Conservation (phyloP, 2,329 filamentous ascomycete genomes). For the Hirsutella rhossiliensis region DNA sequence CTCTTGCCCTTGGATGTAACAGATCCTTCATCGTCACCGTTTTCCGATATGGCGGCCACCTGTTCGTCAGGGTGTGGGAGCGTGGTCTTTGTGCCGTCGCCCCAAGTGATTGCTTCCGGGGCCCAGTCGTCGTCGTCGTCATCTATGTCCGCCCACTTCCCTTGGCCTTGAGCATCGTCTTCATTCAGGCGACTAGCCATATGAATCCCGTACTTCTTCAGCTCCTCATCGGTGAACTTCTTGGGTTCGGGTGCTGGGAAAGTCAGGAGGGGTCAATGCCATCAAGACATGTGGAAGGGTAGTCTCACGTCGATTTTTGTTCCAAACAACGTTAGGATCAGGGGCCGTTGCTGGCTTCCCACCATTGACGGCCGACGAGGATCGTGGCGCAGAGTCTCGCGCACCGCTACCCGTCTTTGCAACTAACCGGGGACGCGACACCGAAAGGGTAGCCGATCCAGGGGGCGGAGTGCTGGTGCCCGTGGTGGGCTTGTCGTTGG, state of each 20-base stretch:
- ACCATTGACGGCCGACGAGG: constrained; percentile 35
- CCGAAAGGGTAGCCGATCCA: constrained; percentile 32
- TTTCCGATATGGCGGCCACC: constrained; percentile 15
- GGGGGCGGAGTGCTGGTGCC: constrained; percentile 34
- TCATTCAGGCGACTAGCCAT: constrained; percentile 67
- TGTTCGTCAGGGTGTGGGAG: constrained; percentile 51
- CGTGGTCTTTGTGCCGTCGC: constrained; percentile 74
- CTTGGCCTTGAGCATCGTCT: constrained; percentile 61
- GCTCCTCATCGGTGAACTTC: constrained; percentile 76
- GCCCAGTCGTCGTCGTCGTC: constrained; percentile 84
- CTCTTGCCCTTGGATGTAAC: constrained; percentile 9
- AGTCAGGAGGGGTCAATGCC: constrained; percentile 10
- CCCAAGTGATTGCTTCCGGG: constrained; percentile 77
- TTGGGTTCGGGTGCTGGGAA: constrained; percentile 61
- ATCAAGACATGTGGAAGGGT: neutral
- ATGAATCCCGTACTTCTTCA: constrained; percentile 79
- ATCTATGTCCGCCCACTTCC: constrained; percentile 83
- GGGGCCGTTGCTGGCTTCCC: constrained; percentile 49
- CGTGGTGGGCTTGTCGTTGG: constrained; percentile 35
- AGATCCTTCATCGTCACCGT: constrained; percentile 12
- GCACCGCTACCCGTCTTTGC: constrained; percentile 58
- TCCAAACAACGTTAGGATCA: constrained; percentile 70
- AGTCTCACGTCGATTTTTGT: constrained; percentile 69
- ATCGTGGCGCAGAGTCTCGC: constrained; percentile 36
- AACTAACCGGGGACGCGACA: constrained; percentile 58